These are phyloP conservation scores for Zymoseptoria crescenta DNA, from an alignment of 2,329 filamentous ascomycete genomes.

Conservation along the genomic window DNA sequence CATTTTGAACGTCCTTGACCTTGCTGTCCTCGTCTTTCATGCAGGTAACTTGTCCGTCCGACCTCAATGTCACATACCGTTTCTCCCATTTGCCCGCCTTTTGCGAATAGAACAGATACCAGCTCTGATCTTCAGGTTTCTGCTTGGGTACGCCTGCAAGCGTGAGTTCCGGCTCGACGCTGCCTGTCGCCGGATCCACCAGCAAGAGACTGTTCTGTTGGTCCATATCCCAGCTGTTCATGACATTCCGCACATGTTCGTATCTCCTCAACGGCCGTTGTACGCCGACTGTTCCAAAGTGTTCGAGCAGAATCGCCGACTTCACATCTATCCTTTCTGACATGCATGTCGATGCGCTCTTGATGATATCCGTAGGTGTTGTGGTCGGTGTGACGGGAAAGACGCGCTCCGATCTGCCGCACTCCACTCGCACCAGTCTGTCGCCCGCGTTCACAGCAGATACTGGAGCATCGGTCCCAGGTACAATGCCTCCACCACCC, in stretches of 20 bases:
- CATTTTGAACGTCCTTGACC: constrained; percentile 58
- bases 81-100: constrained; percentile 84
- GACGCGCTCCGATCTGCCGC: constrained; percentile 58
- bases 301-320: constrained; percentile 67
- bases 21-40: constrained; percentile 59
- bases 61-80: constrained; percentile 64
- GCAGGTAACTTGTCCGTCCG: constrained; percentile 62
- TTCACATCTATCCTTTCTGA: constrained; percentile 56
- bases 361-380: constrained; percentile 64
- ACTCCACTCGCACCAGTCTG: constrained; percentile 67
- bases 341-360: constrained; percentile 56
- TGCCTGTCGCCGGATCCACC: constrained; percentile 46
- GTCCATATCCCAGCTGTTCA: constrained; percentile 90
- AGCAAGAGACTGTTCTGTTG: constrained; percentile 67
- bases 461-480: constrained; percentile 64
- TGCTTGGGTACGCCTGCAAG: constrained; percentile 55
- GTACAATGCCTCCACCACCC: constrained; percentile 42
- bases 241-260: constrained; percentile 74
- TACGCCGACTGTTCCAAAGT: constrained; percentile 65
- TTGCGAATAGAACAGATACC: constrained; percentile 73
- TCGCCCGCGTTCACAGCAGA: constrained; percentile 76
- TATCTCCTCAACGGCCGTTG: constrained; percentile 78
- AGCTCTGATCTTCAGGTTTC: constrained; percentile 57
- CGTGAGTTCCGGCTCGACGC: constrained; percentile 55
- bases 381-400: constrained; percentile 70